Conservation (phyloP, 306 rosid species). For the Begonia fuchsioides region DNA sequence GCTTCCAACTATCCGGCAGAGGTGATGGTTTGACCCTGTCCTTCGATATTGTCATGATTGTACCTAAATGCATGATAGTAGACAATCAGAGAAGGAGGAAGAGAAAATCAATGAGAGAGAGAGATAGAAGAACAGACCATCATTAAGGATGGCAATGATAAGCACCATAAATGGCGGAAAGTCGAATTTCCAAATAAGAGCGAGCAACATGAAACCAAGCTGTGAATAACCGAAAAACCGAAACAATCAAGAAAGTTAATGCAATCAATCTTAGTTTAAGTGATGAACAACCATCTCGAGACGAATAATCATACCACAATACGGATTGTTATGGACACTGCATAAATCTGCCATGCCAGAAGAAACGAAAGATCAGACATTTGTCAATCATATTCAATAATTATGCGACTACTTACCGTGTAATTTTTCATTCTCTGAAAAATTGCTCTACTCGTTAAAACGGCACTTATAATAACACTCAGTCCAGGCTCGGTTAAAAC, state of each 20-base stretch:
- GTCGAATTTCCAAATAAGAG: constrained; percentile 87
- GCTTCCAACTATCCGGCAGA: constrained; percentile 98
- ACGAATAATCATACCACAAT: constrained; percentile 60
- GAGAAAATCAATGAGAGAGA: background rate
- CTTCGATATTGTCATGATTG: constrained; percentile 95
- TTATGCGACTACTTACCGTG: constrained; percentile 44
- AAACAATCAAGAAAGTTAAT: constrained; percentile 2
- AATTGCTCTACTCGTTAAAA: constrained; percentile 92
- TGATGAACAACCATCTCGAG: background rate
- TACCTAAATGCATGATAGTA: constrained; percentile 33
- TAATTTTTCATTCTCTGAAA: constrained; percentile 98
- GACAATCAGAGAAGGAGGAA: background rate
- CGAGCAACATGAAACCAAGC: constrained; percentile 99
- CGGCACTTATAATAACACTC: constrained; percentile 95
- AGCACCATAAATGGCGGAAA: constrained; percentile 99
- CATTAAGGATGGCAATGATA: constrained; percentile 88
- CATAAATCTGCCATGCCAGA: constrained; percentile 59
- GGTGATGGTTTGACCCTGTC: constrained; percentile 96
- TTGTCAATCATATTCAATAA: background rate
- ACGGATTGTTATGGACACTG: constrained; percentile 96
- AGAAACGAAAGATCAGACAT: background rate
- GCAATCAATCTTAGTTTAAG: too few species aligned
- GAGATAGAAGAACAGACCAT: constrained; percentile 48
- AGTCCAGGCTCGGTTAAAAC: constrained; percentile 96
- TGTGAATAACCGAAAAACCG: constrained; percentile 27